Percentiles rank a stretch among this genome's conserved stretches.
Evolutionary conservation across 2,329 filamentous ascomycete genomes (phyloP).

Genomic region (Metarhizium anisopliae): DNA sequence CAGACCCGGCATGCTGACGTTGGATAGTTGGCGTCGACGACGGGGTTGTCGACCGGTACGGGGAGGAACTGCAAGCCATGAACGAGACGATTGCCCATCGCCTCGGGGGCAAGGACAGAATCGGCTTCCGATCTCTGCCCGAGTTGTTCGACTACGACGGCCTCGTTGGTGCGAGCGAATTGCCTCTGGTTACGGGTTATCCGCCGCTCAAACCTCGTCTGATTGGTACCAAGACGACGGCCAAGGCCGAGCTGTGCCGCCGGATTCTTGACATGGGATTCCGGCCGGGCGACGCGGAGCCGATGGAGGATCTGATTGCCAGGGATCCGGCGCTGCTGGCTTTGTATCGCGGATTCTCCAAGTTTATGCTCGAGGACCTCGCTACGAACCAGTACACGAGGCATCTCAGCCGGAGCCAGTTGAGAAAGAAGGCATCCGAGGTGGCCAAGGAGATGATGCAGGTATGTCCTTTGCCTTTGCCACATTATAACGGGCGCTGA

Average conservation of each 20-base stretch:
- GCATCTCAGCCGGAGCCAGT: conserved; percentile 17
- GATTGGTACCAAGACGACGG: conserved; percentile 15
- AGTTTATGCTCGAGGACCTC: conserved; percentile 37
- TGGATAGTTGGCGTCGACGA: conserved; percentile 32
- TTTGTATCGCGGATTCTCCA: conserved; percentile 52
- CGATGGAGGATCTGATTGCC: conserved; percentile 16
- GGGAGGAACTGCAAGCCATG: conserved; percentile 26
- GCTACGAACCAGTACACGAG: conserved; percentile 15
- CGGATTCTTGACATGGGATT: conserved; percentile 25
- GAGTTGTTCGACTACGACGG: conserved; percentile 20
- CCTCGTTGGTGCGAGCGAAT: background rate
- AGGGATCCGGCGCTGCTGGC: conserved; percentile 30
- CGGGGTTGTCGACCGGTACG: conserved; percentile 29
- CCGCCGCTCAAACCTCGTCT: conserved; percentile 30
- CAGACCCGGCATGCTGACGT: background rate
- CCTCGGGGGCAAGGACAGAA: conserved; percentile 14
- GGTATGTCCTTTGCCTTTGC: conserved; percentile 4
- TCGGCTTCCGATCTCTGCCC: conserved; percentile 19
- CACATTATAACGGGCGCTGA: background rate
- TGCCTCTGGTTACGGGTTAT: conserved; percentile 12
- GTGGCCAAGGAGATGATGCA: conserved; percentile 26
- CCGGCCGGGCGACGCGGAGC: conserved; percentile 21
- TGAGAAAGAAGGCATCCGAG: conserved; percentile 19
- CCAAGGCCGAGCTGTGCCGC: conserved; percentile 22
- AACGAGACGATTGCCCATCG: conserved; percentile 18